phyloP scores from a whole-genome alignment of 1,284 basidiomycete species.

The Sutorius eximius region DNA sequence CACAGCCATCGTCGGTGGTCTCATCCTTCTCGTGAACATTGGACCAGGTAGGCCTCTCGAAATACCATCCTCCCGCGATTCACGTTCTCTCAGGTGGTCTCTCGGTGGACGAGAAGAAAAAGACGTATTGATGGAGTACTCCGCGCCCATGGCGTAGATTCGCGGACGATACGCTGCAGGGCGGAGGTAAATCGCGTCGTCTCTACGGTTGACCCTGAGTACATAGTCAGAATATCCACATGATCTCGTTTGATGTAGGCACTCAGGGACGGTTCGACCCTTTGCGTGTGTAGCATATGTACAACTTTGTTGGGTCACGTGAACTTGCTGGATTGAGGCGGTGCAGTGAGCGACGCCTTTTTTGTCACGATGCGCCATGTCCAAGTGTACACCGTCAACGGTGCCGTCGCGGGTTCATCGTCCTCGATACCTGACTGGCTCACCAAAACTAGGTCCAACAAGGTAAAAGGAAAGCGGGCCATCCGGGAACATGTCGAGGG shows the following conservation, averaged over 20 bases:
- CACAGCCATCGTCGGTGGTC: constrained; percentile 92
- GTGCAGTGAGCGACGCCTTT: background rate
- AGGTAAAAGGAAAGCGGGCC: constrained; percentile 57
- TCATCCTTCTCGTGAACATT: constrained; percentile 97
- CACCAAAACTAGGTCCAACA: constrained; percentile 64
- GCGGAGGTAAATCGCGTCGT: constrained; percentile 6
- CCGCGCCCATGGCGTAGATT: background rate
- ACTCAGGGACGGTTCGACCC: background rate
- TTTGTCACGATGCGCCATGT: constrained; percentile 41
- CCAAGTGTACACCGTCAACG: constrained; percentile 91
- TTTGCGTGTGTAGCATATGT: background rate
- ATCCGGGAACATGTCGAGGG: constrained; percentile 71
- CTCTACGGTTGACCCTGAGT: constrained; percentile 11
- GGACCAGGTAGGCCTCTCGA: constrained; percentile 68
- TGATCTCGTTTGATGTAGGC: constrained; percentile 16
- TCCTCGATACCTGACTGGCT: constrained; percentile 90
- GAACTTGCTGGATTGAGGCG: background rate
- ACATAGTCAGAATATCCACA: constrained; percentile 20
- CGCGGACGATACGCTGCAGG: background rate
- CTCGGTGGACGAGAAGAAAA: constrained; percentile 99
- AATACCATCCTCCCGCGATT: background rate
- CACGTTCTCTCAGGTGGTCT: constrained; percentile 67
- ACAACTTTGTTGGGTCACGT: constrained; percentile 19
- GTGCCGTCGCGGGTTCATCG: constrained; percentile 78
- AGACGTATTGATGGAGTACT: constrained; percentile 63